phyloP scores from a whole-genome alignment of 148 eudicot species.

The Fagopyrum homotropicum region DNA sequence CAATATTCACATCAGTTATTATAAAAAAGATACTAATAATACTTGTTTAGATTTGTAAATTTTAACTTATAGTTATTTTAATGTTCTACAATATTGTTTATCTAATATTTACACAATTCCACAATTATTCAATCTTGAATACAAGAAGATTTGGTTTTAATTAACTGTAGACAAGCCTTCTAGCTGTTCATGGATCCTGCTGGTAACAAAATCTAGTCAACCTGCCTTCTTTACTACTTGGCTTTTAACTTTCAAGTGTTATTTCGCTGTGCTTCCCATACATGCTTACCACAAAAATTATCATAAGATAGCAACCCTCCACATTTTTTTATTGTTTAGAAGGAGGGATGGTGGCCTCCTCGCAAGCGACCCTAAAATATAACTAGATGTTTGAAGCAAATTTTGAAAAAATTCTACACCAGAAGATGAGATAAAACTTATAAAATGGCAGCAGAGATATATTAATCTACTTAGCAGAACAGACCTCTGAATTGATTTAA shows the following conservation, averaged over 20 bases:
- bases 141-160: not conserved
- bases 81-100: too few species aligned
- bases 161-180: not conserved
- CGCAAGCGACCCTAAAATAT: not conserved
- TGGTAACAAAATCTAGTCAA: not conserved
- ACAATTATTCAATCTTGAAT: not conserved
- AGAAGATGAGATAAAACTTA: not conserved
- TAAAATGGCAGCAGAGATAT: not conserved
- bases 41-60: not conserved
- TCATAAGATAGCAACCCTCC: not conserved
- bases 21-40: not conserved
- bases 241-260: not conserved
- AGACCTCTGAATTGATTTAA: not conserved
- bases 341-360: too few species aligned
- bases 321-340: too few species aligned
- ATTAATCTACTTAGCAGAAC: not conserved
- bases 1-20: not conserved
- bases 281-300: not conserved
- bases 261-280: not conserved
- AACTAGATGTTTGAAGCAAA: not conserved
- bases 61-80: not conserved
- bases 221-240: not conserved
- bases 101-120: not conserved
- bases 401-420: not conserved
- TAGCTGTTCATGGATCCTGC: not conserved